Base-by-base conservation (phyloP, 306 rosid genomes). In the Prunus davidiana region DNA sequence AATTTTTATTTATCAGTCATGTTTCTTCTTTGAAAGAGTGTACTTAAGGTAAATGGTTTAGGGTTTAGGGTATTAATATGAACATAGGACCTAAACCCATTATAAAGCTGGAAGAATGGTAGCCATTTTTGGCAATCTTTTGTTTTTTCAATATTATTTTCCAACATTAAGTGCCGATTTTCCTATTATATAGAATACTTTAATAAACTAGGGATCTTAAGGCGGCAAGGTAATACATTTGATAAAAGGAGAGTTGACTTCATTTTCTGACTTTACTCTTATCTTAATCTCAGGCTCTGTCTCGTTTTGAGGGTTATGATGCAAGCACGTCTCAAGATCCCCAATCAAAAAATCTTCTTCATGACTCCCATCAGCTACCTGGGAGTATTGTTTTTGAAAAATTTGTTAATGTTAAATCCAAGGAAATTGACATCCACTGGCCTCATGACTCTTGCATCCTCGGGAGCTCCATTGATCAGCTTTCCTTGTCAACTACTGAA, bases 281-380 rank as follows among this genome's bases (percentile, higher is more conserved):
- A 19, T 68, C 18, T 41, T 60, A 46, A 79, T 82, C 47, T 67
- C 92, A 93, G 96, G 88, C 78, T 67, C 13, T 91, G 64, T 87
- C 96, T 34, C 51, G 43, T 78, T 82, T 86, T 57, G 88, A 87
- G 71, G 81, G 57, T 85, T 82, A 86, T 28, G 60, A 57, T 69
- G 76, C 60, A 72, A 57, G 19, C 12, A 30, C 9, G 11, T 84
- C 83, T 24, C 67, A 19, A 34, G 74, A 34, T 67, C 52, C 46
- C 28, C 85, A 75, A 25, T 25, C 76, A 28, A 28, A 71, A 14
- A 3, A 1, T 38, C 43, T 38, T 6, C 9, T 38, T 38, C 43
- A 38, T 38, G 43, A 38, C 43, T 64, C 69, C 49, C 34, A 66
- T 8, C 55, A 57, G 49, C 22, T 64, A 52, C 74, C 47, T 50